These are phyloP conservation scores for Taxawa tesnikishii DNA, from an alignment of 2,329 filamentous ascomycete species.

Conservation along the genomic window DNA sequence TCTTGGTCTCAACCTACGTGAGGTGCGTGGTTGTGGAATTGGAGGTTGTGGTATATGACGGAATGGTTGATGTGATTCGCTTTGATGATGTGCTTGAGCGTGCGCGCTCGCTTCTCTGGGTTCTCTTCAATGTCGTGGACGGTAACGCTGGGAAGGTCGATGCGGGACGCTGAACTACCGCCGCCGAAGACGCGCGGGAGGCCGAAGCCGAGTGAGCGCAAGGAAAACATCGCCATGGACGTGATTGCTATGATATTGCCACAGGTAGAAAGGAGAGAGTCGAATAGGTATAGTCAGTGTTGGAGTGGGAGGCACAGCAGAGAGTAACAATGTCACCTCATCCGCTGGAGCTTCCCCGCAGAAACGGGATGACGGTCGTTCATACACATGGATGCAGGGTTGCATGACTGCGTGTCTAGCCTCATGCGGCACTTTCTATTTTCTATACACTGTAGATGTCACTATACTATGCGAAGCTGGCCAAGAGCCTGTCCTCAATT, in stretches of 20 bases:
- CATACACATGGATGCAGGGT: neutral
- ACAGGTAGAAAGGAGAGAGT: neutral
- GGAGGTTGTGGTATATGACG: conserved; percentile 62
- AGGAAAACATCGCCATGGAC: conserved; percentile 8
- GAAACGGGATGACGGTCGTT: neutral
- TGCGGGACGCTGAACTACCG: conserved; percentile 11
- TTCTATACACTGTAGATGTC: neutral
- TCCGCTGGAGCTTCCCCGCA: neutral
- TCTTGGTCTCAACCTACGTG: conserved; percentile 43
- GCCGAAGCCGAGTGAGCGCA: conserved; percentile 7
- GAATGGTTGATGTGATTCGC: conserved; percentile 87
- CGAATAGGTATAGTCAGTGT: no score
- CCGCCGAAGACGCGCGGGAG: conserved; percentile 14
- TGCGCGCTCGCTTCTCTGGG: conserved; percentile 65
- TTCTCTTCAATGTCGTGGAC: conserved; percentile 70
- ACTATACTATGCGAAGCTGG: conserved; percentile 16
- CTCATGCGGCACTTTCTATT: no score
- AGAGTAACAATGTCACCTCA: no score
- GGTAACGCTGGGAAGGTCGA: conserved; percentile 53
- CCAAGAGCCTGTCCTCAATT: conserved; percentile 72
- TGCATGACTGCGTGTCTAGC: neutral
- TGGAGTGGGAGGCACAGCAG: no score
- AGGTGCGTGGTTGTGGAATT: conserved; percentile 72
- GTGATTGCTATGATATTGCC: neutral
- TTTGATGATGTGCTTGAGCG: conserved; percentile 80